Evolutionary conservation across 164 flowering plant species (phyloP), one percentile per base, ranked within the genome.

Genomic region (Saururus chinensis): DNA sequence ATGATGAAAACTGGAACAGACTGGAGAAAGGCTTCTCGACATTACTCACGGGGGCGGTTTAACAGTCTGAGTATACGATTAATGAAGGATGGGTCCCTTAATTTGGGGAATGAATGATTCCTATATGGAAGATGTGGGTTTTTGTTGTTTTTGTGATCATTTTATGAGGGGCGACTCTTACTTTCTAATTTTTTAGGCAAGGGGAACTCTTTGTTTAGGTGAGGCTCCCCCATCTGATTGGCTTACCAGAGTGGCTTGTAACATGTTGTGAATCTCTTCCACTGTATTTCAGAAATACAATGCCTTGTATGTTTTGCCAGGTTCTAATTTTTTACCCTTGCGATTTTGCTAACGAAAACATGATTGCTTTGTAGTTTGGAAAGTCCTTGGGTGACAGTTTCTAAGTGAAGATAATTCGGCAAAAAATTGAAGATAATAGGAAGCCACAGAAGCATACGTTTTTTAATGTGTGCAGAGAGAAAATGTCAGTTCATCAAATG

Each of bases 1-100:
- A 91, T 91, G 97, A 91, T 91, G 97, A 91, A 88, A 74, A 86
- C 97, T 6, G 97, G 97, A 57, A 91, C 97, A 12, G 97, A 91
- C 72, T 91, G 96, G 96, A 88, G 96, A 79, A 91, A 91, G 79
- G 96, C 96, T 49, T 91, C 98, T 65, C 80, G 97, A 37, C 96
- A 88, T 72, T 91, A 88, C 69, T 91, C 96, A 1, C 81, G 96
- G 78, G 98, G 90, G 60, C 81, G 98, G 77, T 91, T 88, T 71
- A 88, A 91, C 73, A 91, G 86, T 63, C 80, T 91, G 24, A 91
- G 98, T 76, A 63, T 88, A 40, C 86, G 81, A 68, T 72, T 91
- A 71, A 84, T 88, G 92, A 91, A 88, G 73, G 98, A 91, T 74
- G 98, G 96, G 59, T 91, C 98, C 41, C 63, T 90, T 45, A 87